Percentiles rank a stretch among this genome's conserved stretches.
phyloP scores from a whole-genome alignment of 2,329 filamentous ascomycete species.

The Pseudocercospora vitis region DNA sequence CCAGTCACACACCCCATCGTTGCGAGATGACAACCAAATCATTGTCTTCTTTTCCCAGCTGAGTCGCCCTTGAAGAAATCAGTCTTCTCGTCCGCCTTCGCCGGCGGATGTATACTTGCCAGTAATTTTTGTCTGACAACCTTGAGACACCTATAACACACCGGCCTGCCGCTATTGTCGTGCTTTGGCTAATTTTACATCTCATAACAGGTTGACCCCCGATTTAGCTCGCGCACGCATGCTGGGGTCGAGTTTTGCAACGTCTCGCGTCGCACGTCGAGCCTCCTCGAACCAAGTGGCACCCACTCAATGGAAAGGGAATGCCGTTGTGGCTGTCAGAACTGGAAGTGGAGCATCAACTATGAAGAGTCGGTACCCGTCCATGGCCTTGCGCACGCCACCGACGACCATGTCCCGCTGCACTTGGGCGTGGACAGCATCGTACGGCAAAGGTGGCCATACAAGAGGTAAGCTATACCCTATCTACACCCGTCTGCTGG shows the following conservation, averaged over 20 bases:
- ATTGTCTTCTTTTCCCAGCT: constrained; percentile 82
- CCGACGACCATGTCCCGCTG: too few species aligned
- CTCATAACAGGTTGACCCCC: background rate
- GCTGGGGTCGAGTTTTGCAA: background rate
- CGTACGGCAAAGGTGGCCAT: too few species aligned
- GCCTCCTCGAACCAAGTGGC: background rate
- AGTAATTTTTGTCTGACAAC: constrained; percentile 78
- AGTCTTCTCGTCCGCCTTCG: constrained; percentile 65
- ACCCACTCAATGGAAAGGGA: too few species aligned
- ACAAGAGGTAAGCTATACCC: constrained; percentile 18
- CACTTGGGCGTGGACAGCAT: too few species aligned
- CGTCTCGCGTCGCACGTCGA: constrained; percentile 3
- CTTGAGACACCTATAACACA: constrained; percentile 22
- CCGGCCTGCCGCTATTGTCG: background rate
- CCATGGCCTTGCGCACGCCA: too few species aligned
- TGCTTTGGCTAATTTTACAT: constrained; percentile 13
- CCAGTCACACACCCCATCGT: constrained; percentile 9
- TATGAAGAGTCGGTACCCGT: too few species aligned
- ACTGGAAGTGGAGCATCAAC: too few species aligned
- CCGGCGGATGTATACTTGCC: constrained; percentile 81
- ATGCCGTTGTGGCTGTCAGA: too few species aligned
- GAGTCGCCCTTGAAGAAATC: constrained; percentile 85
- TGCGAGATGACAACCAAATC: constrained; percentile 71
- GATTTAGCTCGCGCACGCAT: background rate
- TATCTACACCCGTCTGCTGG: constrained; percentile 21